Base-by-base conservation (phyloP, 257 asterid species). In the Anisodus acutangulus region DNA sequence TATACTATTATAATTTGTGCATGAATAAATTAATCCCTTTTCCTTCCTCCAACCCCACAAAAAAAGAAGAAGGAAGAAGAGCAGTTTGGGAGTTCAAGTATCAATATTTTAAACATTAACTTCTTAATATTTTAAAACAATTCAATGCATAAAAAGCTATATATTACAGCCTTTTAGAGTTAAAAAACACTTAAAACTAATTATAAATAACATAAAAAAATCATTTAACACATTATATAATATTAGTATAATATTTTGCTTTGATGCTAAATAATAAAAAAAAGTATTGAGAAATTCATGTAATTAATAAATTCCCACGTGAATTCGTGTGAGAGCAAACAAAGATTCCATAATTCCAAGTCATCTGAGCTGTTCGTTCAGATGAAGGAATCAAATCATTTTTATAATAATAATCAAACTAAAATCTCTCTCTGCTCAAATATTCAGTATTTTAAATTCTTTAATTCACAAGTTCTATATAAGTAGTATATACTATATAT, bases 331-430 rank as follows among this genome's bases (percentile, higher is more conserved):
- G 63, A 76, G 64, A 53, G 64, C 49, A 51, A 78, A 35, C 64
- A 13, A 53, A 53, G 64, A 78, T 76, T 53, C 47, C 47, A 3
- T 51, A 49, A 3, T 76, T 78, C 64, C 64, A 53, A 12, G 81
- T 78, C 81, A 78, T 12, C 49, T 26, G 64, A 39, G 81, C 47
- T 78, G 81, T 78, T 26, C 15, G 64, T 78, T 78, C 64, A 78
- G 64, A 13, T 22, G 7, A 15, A 26, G 81, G 63, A 78, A 51
- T 78, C 64, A 22, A 26, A 49, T 13, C 13, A 12, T 2, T 10
- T n/a, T 3, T 45, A 45, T 9, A 71, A 71, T 17, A 71, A 0
- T 43, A 68, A 15, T 39, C 7, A 26, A 63, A 63, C 17, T 43
- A 71, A 71, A 71, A 43, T 26, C 7, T 13, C 22, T 71, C 22